phyloP scores from a whole-genome alignment of 805 yeast genomes.

The Wickerhamomyces mucosus region DNA sequence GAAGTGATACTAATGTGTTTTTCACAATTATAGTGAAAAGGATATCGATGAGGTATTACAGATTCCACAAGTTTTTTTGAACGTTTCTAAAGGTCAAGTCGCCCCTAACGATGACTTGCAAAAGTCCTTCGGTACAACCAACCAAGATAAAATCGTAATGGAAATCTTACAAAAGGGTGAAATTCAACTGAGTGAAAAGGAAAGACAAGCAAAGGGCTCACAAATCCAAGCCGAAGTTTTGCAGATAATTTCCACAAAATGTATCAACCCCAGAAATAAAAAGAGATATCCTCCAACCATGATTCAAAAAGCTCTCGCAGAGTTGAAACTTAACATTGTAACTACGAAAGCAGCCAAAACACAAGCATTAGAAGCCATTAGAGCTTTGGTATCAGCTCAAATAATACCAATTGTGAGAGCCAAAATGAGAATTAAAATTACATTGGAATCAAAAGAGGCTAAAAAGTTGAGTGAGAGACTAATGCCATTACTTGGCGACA shows the following conservation, averaged over 20 bases:
- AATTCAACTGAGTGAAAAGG: constrained; percentile 89
- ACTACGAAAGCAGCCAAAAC: constrained; percentile 69
- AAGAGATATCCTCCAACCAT: constrained; percentile 92
- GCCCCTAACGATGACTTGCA: constrained; percentile 81
- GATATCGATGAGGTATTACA: constrained; percentile 94
- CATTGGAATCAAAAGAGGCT: constrained; percentile 44
- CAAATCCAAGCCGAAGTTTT: constrained; percentile 77
- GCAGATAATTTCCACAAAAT: constrained; percentile 76
- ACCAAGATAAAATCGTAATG: constrained; percentile 62
- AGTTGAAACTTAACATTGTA: constrained; percentile 69
- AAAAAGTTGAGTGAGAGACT: constrained; percentile 33
- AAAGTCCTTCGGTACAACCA: constrained; percentile 65
- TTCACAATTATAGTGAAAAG: constrained; percentile 41
- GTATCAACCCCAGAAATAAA: constrained; percentile 82
- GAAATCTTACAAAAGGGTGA: constrained; percentile 89
- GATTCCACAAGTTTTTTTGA: constrained; percentile 86
- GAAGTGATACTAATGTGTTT: constrained; percentile 6
- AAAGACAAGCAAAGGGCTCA: constrained; percentile 63
- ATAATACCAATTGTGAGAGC: constrained; percentile 91
- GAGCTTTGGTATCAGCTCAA: constrained; percentile 64
- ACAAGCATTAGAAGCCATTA: constrained; percentile 90
- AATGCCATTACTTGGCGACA: constrained; percentile 30
- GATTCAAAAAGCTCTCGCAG: constrained; percentile 77
- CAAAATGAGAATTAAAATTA: constrained; percentile 76
- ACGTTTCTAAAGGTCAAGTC: constrained; percentile 90